A percentile compares a stretch with the other conserved stretches of the same genome.
These are phyloP conservation scores for Suillus paluster DNA, from an alignment of 768 basidiomycete genomes.

Conservation along the genomic window DNA sequence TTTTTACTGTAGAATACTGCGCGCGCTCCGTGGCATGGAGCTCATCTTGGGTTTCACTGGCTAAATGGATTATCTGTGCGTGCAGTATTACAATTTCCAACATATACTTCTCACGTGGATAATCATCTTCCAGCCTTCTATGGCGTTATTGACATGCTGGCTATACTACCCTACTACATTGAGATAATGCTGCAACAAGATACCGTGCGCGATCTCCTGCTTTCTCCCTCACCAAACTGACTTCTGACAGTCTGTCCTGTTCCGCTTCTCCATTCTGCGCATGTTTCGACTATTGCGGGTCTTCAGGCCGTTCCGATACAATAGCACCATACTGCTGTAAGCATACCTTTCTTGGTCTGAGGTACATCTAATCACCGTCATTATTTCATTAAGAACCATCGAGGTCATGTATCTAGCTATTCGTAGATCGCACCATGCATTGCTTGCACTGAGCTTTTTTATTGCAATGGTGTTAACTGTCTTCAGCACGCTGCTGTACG, in stretches of 20 bases:
- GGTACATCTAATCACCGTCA: constrained; percentile 5
- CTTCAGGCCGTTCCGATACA: constrained; percentile 88
- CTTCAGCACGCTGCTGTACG: constrained; percentile 84
- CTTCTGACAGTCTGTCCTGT: constrained; percentile 68
- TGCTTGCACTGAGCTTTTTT: constrained; percentile 88
- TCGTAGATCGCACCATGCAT: constrained; percentile 82
- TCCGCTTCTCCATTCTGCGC: constrained; percentile 88
- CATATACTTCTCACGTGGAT: constrained; percentile 8
- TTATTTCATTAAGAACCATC: constrained; percentile 59
- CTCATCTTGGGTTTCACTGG: constrained; percentile 59
- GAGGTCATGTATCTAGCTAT: constrained; percentile 94
- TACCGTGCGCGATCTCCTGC: constrained; percentile 56
- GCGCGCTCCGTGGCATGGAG: constrained; percentile 79
- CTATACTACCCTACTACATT: constrained; percentile 88
- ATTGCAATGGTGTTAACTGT: constrained; percentile 86
- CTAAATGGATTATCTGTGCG: constrained; percentile 73
- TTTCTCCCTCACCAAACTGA: not conserved
- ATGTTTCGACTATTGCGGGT: constrained; percentile 90
- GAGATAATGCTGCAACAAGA: constrained; percentile 85
- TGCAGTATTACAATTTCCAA: constrained; percentile 8
- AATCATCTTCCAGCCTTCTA: constrained; percentile 65
- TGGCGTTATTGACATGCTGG: constrained; percentile 83
- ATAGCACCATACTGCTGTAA: constrained; percentile 79
- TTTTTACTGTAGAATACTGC: constrained; percentile 88
- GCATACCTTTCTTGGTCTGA: constrained; percentile 29